A percentile compares a stretch with the other conserved stretches of the same genome.
phyloP scores from a whole-genome alignment of 75 land plant genomes.

The Cryptomeria japonica region DNA sequence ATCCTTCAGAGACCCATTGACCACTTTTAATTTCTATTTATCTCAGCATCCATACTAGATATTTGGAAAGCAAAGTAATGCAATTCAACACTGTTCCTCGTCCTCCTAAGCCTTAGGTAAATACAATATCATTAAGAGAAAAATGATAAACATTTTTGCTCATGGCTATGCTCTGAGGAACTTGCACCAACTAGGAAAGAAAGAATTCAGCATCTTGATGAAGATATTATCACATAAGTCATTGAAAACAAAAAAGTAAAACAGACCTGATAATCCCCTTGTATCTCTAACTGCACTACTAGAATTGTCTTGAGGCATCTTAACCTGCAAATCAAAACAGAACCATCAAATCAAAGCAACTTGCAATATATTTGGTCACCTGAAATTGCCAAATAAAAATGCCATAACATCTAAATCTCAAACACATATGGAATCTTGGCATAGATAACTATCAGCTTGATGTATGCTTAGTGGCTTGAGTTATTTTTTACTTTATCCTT shows the following conservation, averaged over 20 bases:
- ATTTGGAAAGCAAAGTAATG: not conserved
- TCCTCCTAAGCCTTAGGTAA: not conserved
- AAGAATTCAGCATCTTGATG: not conserved
- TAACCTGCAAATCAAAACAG: conserved; percentile 46
- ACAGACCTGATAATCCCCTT: conserved; percentile 86
- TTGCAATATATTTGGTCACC: not conserved
- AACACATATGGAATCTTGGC: not conserved
- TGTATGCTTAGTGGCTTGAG: not conserved
- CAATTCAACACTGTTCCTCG: not conserved
- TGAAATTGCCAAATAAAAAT: not conserved
- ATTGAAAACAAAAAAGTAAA: not conserved
- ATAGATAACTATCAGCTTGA: not conserved
- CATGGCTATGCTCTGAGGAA: not conserved
- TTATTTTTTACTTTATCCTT: too few species aligned
- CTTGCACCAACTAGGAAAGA: not conserved
- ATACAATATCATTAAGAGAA: conserved; percentile 1
- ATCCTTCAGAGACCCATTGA: not conserved
- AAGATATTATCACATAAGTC: not conserved
- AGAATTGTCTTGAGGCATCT: conserved; percentile 98
- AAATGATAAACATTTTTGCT: not conserved
- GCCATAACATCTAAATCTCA: not conserved
- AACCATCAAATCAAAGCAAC: not conserved
- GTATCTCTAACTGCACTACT: conserved; percentile 78
- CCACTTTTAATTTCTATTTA: not conserved
- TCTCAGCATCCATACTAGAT: not conserved